Evolutionary conservation across 345 rosid genomes (phyloP).

Genomic region (Euphorbia peplus): DNA sequence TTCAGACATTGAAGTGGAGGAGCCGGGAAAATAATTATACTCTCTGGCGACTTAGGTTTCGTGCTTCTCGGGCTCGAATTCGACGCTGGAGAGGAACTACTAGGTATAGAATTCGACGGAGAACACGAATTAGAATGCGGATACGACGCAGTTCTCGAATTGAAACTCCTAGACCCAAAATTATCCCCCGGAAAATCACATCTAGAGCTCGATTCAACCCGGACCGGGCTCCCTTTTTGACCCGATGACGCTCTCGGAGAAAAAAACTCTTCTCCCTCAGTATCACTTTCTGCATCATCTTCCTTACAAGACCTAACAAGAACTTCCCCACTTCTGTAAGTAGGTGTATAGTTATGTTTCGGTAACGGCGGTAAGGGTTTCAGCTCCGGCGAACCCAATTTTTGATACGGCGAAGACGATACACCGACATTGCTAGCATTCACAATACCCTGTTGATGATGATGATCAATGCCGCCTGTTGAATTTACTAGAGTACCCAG

Average conservation of each 20-base stretch:
- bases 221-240: constrained; percentile 38
- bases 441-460: constrained; percentile 25
- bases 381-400: constrained; percentile 87
- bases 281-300: constrained; percentile 35
- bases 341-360: constrained; percentile 39
- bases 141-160: constrained; percentile 65
- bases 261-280: constrained; percentile 78
- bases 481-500: constrained; percentile 72
- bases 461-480: constrained; percentile 25
- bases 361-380: constrained; percentile 90
- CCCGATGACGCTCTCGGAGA: constrained; percentile 87
- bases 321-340: constrained; percentile 39
- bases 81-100: constrained; percentile 36
- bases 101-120: constrained; percentile 44
- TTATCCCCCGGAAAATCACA: constrained; percentile 36
- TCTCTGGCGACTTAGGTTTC: constrained; percentile 47
- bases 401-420: constrained; percentile 40
- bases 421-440: constrained; percentile 38
- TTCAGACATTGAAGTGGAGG: constrained; percentile 21
- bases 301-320: constrained; percentile 27
- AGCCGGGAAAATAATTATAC: constrained; percentile 25
- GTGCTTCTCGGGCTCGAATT: constrained; percentile 38
- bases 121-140: constrained; percentile 53
- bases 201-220: constrained; percentile 44
- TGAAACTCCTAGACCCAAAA: constrained; percentile 48